A percentile compares a stretch with the other conserved stretches of the same genome.
Conservation (phyloP, 352 stramenopile genomes). For the Globisporangium polare region DNA sequence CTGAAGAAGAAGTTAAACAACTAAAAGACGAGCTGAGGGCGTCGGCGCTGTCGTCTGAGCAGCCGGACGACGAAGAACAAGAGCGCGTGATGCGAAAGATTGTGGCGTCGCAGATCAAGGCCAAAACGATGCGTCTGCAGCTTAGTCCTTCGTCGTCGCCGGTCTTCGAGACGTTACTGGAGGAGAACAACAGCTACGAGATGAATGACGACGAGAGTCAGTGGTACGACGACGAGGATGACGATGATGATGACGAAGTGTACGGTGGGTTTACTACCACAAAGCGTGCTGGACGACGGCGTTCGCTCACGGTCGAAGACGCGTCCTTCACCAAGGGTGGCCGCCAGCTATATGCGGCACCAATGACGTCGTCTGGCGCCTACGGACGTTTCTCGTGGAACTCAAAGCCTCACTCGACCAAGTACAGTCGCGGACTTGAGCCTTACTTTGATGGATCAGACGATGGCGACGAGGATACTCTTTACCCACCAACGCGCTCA, state of each 20-base stretch:
- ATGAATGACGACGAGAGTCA: slow-evolving; percentile 13
- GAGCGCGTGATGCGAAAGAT: slow-evolving; percentile 68
- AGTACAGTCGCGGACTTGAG: slow-evolving; percentile 5
- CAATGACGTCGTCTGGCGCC: slow-evolving; percentile 4
- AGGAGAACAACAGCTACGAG: slow-evolving; percentile 25
- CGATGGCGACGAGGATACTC: slow-evolving; percentile 9
- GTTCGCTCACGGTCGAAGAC: slow-evolving; percentile 21
- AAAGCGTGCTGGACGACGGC: slow-evolving; percentile 13
- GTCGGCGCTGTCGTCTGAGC: slow-evolving; percentile 27
- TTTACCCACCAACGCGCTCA: slow-evolving; percentile 6
- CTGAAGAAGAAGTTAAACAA: slow-evolving; percentile 34
- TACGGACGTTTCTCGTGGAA: slow-evolving; percentile 14
- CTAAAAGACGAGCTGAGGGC: slow-evolving; percentile 55
- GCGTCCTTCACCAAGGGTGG: slow-evolving; percentile 18
- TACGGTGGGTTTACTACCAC: background rate
- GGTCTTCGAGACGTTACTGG: slow-evolving; percentile 21
- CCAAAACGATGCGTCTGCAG: slow-evolving; percentile 52
- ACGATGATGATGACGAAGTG: slow-evolving; percentile 8
- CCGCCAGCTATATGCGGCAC: slow-evolving; percentile 16
- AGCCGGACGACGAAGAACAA: slow-evolving; percentile 36
- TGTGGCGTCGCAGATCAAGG: slow-evolving; percentile 56
- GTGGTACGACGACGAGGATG: slow-evolving; percentile 27
- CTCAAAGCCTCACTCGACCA: slow-evolving; percentile 4
- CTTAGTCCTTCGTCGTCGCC: slow-evolving; percentile 29
- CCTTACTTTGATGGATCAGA: slow-evolving; percentile 17